These are phyloP conservation scores for Sporothrix brasiliensis DNA, from an alignment of 2,329 filamentous ascomycete genomes.

Conservation along the genomic window DNA sequence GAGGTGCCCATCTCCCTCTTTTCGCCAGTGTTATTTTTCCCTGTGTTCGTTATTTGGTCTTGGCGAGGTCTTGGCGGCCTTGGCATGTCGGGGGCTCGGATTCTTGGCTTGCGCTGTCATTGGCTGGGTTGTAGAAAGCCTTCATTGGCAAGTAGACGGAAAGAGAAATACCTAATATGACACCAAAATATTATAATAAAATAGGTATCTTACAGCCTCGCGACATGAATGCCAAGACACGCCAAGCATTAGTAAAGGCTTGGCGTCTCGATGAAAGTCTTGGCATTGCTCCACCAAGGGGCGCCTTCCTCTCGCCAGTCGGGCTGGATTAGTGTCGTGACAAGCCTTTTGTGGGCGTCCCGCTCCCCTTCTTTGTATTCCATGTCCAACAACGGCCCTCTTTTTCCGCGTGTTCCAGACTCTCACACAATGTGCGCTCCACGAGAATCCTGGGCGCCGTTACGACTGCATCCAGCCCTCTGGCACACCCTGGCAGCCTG, in stretches of 20 bases:
- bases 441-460: slow-evolving; percentile 9
- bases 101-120: not conserved
- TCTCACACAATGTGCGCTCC: slow-evolving; percentile 17
- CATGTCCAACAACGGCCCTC: not conserved
- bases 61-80: slow-evolving; percentile 34
- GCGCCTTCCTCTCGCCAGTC: slow-evolving; percentile 11
- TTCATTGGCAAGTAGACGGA: slow-evolving; percentile 8
- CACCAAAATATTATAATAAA: rapidly evolving
- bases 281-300: slow-evolving; percentile 34
- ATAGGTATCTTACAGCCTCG: not conserved
- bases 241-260: slow-evolving; percentile 38
- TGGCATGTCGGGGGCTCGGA: slow-evolving; percentile 34
- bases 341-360: not conserved
- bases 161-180: not conserved
- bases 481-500: not conserved
- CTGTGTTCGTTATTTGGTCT: slow-evolving; percentile 31
- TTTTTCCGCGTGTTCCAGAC: slow-evolving; percentile 25
- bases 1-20: slow-evolving; percentile 17
- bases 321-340: slow-evolving; percentile 23
- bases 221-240: slow-evolving; percentile 26
- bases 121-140: slow-evolving; percentile 1
- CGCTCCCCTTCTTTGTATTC: slow-evolving; percentile 24
- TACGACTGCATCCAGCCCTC: not conserved
- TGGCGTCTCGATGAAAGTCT: slow-evolving; percentile 34
- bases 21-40: slow-evolving; percentile 25